Conservation (phyloP, 1,284 basidiomycete genomes). For the Naganishia sp. region DNA sequence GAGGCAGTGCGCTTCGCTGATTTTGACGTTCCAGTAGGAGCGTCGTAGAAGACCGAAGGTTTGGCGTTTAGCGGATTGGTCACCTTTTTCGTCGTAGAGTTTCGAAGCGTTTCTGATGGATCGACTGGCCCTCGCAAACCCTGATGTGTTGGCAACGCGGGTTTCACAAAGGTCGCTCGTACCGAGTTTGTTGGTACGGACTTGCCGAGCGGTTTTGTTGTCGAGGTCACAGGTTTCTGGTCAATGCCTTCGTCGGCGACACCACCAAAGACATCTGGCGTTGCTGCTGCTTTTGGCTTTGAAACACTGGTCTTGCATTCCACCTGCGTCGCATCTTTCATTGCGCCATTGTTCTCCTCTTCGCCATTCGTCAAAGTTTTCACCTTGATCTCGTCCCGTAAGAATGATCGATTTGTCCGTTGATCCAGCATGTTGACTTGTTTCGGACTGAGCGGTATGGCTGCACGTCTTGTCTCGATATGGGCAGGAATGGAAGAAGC, state of each 20-base stretch:
- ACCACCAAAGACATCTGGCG: constrained; percentile 17
- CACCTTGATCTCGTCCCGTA: constrained; percentile 4
- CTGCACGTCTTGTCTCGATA: not conserved
- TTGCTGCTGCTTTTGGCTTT: not conserved
- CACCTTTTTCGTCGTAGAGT: constrained; percentile 1
- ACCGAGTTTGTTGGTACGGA: constrained; percentile 8
- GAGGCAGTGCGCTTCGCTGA: constrained; percentile 11
- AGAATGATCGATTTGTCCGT: constrained; percentile 7
- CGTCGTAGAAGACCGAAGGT: constrained; percentile 23
- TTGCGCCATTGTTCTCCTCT: constrained; percentile 1
- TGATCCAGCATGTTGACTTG: constrained; percentile 18
- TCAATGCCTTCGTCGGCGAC: not conserved
- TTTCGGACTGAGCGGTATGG: constrained; percentile 20
- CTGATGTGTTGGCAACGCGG: constrained; percentile 1
- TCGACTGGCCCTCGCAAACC: constrained; percentile 10
- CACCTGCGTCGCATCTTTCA: not conserved
- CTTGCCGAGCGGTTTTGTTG: constrained; percentile 1
- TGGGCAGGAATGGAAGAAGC: constrained; percentile 12
- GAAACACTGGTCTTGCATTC: not conserved
- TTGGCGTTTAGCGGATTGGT: constrained; percentile 19
- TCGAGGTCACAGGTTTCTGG: not conserved
- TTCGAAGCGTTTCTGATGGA: constrained; percentile 1
- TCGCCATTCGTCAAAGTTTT: not conserved
- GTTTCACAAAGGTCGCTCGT: constrained; percentile 20
- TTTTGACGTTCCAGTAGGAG: constrained; percentile 1